Evolutionary conservation across 2,329 filamentous ascomycete genomes (phyloP).

Genomic region (Arthrobotrys iridis): DNA sequence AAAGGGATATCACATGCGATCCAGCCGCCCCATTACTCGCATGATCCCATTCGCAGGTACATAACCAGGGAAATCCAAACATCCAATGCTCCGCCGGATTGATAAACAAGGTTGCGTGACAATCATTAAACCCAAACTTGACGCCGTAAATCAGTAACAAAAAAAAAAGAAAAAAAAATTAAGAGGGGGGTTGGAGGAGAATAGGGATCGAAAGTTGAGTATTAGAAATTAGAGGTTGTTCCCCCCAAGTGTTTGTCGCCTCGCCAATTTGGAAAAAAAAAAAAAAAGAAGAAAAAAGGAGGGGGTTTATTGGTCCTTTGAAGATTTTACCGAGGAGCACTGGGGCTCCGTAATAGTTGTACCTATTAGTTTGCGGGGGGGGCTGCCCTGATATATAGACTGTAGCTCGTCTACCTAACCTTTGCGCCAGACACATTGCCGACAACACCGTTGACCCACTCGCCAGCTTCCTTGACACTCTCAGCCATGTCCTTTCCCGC

Average conservation of each 20-base stretch:
- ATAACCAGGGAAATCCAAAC: conserved; percentile 31
- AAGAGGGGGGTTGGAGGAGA: neutral
- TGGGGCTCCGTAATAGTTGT: neutral
- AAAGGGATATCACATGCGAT: neutral
- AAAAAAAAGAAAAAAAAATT: too few relatives aligned
- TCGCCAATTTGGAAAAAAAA: conserved; percentile 10
- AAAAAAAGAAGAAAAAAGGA: conserved; percentile 2
- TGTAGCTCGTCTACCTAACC: conserved; percentile 26
- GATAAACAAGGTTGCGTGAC: conserved; percentile 5
- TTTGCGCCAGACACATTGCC: conserved; percentile 51
- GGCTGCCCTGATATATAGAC: neutral
- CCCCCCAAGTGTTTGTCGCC: neutral
- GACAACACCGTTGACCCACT: conserved; percentile 51
- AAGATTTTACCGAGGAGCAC: neutral
- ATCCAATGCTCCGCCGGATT: conserved; percentile 24
- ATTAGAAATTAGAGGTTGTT: conserved; percentile 40
- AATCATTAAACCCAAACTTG: conserved; percentile 31
- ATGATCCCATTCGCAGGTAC: conserved; percentile 10
- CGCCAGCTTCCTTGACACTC: conserved; percentile 48
- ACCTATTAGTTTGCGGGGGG: neutral
- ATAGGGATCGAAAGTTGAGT: conserved; percentile 1
- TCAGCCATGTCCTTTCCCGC: conserved; percentile 50
- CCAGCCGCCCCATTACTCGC: conserved; percentile 9
- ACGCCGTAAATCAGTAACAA: conserved; percentile 34
- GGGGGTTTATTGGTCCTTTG: neutral